phyloP scores from a whole-genome alignment of 202 grass and related monocot species.

The Saccharum hybrid region DNA sequence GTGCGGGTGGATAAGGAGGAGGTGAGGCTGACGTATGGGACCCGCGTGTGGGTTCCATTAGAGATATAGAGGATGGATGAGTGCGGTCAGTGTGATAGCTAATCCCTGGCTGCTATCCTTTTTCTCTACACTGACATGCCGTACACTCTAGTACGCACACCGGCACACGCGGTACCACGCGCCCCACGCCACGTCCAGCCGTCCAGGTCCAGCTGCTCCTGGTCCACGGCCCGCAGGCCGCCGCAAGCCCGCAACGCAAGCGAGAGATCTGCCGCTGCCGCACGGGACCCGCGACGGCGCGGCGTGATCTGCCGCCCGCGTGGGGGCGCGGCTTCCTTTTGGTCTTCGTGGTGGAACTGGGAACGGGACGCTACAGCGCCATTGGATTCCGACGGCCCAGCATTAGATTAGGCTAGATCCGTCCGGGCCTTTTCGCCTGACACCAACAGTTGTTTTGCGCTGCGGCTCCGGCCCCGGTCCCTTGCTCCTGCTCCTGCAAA shows the following conservation, averaged over 20 bases:
- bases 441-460: conserved; percentile 19
- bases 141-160: not conserved
- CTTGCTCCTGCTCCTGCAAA: not conserved
- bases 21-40: too few species aligned
- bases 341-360: too few species aligned
- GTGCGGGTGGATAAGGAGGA: too few species aligned
- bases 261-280: not conserved
- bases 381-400: too few species aligned
- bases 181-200: not conserved
- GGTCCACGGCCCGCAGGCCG: not conserved
- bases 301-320: too few species aligned
- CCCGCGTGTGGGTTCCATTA: too few species aligned
- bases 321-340: not conserved
- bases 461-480: not conserved
- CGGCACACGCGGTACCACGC: not conserved
- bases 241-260: not conserved
- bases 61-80: too few species aligned
- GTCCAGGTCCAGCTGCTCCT: too few species aligned
- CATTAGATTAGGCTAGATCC: too few species aligned
- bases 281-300: not conserved
- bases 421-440: conserved; percentile 20
- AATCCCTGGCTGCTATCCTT: too few species aligned
- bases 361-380: too few species aligned
- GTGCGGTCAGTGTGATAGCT: too few species aligned
- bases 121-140: not conserved